Evolutionary conservation across 805 yeast species (phyloP), one percentile per base, ranked within the genome.

Genomic region (Metschnikowia cerradonensis): DNA sequence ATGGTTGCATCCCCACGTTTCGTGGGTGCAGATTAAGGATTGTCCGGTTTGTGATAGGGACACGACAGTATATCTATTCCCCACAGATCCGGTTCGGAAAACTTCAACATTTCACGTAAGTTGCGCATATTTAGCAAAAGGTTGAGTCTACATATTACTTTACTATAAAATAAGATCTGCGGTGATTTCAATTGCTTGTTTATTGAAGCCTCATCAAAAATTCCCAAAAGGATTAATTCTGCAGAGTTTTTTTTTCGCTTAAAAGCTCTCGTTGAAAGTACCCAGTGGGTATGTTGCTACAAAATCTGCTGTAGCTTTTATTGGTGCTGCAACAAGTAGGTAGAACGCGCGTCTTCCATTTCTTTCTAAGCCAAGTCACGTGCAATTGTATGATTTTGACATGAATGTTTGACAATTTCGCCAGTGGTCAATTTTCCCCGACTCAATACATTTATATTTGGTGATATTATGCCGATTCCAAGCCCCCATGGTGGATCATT

Each of bases 401-500:
- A 20, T 20, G 45, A 33, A 37, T n/a, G 38, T 20, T 43, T 34
- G 22, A 17, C 34, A 35, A 17, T 26, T 44, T 35, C 17, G 41
- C 14, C 26, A 11, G 6, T 14, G 23, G 6, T 13, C 38, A 19
- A 39, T 43, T 41, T 37, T 23, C 23, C 39, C 31, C 23, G 26
- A 31, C 33, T 40, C 20, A 10, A 14, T 23, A 36, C 48, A 38
- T 33, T 15, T 19, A 30, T 42, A 15, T 10, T n/a, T 13, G 26
- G 19, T 19, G 11, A 34, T 37, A 40, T 15, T 15, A 84, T 84
- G 88, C 84, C 86, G 52, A 68, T 72, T 59, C 75, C 75, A 46
- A 71, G 82, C 61, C 96, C 98, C 52, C 97, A 92, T 80, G 98
- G 97, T 66, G 97, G 97, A 61, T 75, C 76, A 49, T 80, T 91